Evolutionary conservation across 768 basidiomycete species (phyloP).

Genomic region (Trichaptum fuscoviolaceum): DNA sequence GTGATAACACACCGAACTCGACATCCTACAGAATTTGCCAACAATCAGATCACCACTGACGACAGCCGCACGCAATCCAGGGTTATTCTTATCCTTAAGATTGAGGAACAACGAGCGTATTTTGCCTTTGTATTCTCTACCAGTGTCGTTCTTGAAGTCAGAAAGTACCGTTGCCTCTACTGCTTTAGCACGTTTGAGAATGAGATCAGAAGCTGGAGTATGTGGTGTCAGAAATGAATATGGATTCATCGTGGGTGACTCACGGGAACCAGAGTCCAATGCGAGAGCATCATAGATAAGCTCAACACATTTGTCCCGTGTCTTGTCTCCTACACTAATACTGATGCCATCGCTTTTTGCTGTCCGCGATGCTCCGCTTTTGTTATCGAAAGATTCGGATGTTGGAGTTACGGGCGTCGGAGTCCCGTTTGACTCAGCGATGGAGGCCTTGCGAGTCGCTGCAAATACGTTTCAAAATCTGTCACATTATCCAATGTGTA

Average conservation of each 20-base stretch:
- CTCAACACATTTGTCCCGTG: constrained; percentile 82
- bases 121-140: constrained; percentile 59
- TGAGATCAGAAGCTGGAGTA: constrained; percentile 56
- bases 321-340: constrained; percentile 57
- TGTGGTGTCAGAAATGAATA: constrained; percentile 10
- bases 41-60: constrained; percentile 75
- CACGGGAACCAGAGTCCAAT: constrained; percentile 81
- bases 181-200: constrained; percentile 58
- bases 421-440: constrained; percentile 4
- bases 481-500: not conserved
- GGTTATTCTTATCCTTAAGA: constrained; percentile 94
- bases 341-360: constrained; percentile 70
- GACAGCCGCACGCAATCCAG: constrained; percentile 75
- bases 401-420: constrained; percentile 23
- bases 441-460: constrained; percentile 10
- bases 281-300: constrained; percentile 91
- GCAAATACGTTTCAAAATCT: constrained; percentile 8
- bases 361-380: constrained; percentile 40
- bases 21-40: constrained; percentile 72
- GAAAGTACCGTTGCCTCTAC: constrained; percentile 64
- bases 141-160: constrained; percentile 39
- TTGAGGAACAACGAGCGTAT: constrained; percentile 89
- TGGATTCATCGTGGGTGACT: constrained; percentile 29
- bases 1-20: constrained; percentile 55
- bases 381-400: constrained; percentile 28